Percentiles rank a stretch among this genome's conserved stretches.
phyloP scores from a whole-genome alignment of 108 stramenopile species.

The Nitzschia sp. region DNA sequence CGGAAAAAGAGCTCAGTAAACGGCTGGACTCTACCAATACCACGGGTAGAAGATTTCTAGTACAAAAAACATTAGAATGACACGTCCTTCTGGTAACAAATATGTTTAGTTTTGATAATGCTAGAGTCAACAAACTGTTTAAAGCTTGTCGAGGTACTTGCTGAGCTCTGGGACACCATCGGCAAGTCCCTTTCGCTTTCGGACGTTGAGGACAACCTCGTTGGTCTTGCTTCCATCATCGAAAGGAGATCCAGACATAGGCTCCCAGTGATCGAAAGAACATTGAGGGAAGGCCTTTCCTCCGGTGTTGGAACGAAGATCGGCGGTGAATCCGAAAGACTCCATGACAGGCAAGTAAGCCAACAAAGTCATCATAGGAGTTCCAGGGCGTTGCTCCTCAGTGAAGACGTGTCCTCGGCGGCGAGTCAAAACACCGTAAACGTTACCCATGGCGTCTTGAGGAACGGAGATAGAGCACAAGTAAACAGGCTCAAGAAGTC shows the following conservation, averaged over 20 bases:
- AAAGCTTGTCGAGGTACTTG: constrained; percentile 99
- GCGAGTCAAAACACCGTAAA: constrained; percentile 98
- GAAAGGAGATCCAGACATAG: constrained; percentile 90
- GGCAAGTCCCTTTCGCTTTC: constrained; percentile 97
- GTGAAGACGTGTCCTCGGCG: constrained; percentile 99
- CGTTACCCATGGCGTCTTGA: constrained; percentile 98
- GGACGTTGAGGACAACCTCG: constrained; percentile 82
- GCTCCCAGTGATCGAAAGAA: constrained; percentile 99
- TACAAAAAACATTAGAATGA: no score
- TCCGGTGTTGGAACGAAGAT: constrained; percentile 97
- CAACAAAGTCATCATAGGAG: constrained; percentile 96
- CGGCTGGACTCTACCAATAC: no score
- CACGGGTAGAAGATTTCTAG: no score
- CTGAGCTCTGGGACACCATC: constrained; percentile 93
- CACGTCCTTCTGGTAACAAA: no score
- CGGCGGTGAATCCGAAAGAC: constrained; percentile 99
- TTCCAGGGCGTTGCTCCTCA: constrained; percentile 97
- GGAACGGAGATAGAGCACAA: constrained; percentile 98
- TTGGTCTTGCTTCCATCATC: constrained; percentile 88
- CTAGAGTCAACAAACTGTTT: constrained; percentile 34
- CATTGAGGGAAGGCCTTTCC: constrained; percentile 99
- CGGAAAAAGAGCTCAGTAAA: no score
- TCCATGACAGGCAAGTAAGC: constrained; percentile 99
- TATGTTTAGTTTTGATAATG: no score
- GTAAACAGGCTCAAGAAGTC: constrained; percentile 98